A percentile compares a stretch with the other conserved stretches of the same genome.
These are phyloP conservation scores for Fusarium sp. DNA, from an alignment of 2,329 filamentous ascomycete species.

Conservation along the genomic window DNA sequence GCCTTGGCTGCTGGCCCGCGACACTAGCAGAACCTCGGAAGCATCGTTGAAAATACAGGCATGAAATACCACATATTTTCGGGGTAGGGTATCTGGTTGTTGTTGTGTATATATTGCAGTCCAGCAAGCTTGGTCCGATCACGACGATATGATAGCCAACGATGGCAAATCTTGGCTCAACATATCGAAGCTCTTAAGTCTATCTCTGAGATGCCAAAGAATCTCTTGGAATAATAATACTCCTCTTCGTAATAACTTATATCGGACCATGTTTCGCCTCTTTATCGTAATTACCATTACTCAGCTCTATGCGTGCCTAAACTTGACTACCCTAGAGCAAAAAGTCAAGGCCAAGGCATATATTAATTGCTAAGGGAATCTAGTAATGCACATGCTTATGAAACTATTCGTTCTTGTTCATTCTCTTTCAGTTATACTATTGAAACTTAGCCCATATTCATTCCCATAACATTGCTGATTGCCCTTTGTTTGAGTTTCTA, in stretches of 20 bases:
- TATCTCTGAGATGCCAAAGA: background rate
- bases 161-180: background rate
- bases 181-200: background rate
- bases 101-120: background rate
- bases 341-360: no score
- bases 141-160: no score
- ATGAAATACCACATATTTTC: background rate
- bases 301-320: no score
- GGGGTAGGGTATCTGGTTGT: background rate
- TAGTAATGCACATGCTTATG: background rate
- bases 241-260: background rate
- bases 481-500: background rate
- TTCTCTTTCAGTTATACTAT: background rate
- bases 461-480: background rate
- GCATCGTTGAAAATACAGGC: background rate
- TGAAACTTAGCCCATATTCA: background rate
- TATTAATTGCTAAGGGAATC: no score
- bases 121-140: background rate
- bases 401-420: background rate
- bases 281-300: background rate
- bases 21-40: constrained; percentile 4
- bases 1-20: constrained; percentile 4
- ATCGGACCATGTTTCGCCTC: background rate
- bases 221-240: no score
- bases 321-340: no score